Base-by-base conservation (phyloP, 257 asterid genomes). In the Solanum rostratum region DNA sequence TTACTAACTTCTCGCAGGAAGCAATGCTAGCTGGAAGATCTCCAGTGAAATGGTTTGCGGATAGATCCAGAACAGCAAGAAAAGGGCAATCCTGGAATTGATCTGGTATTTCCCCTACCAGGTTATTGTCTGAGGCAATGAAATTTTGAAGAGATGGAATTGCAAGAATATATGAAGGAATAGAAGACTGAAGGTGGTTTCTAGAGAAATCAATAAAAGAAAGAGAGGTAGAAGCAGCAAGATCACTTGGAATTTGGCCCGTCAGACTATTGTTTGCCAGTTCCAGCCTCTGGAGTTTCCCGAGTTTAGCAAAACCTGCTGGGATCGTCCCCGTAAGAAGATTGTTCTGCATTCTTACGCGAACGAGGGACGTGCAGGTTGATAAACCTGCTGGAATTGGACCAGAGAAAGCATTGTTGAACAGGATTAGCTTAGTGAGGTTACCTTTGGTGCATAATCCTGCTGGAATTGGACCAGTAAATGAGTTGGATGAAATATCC, bases 321-420 rank as follows among this genome's bases (percentile, higher is more conserved):
- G 95, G 97, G 82, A 93, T 91, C 41, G 93, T 85, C 43, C 94
- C 95, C 4, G 94, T 85, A 73, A 93, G 86, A 84, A 87, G 66
- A 88, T 93, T 93, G 83, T 91, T 93, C 59, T 93, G 97, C 84
- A 91, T 91, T 82, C 97, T 87, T 60, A 92, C 92, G 4, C 97
- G 94, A 88, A 93, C 91, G 11, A 93, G 90, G 43, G 94, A 87
- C 27, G 16, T 29, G 70, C 97, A 93, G 27, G 90, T 82, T 27
- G 97, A 91, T 69, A 93, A 85, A 84, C 86, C 87, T 12, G 89
- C 80, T 11, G 97, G 97, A 87, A 93, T 90, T 13, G 92, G 86
- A 83, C 97, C 97, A 33, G 97, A 89, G 70, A 93, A 89, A 37
- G 86, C 93, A 83, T 93, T 93, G 89, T 87, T 91, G 89, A 93